phyloP scores from a whole-genome alignment of 495 filamentous ascomycete species.

The Emericellopsis terricola region DNA sequence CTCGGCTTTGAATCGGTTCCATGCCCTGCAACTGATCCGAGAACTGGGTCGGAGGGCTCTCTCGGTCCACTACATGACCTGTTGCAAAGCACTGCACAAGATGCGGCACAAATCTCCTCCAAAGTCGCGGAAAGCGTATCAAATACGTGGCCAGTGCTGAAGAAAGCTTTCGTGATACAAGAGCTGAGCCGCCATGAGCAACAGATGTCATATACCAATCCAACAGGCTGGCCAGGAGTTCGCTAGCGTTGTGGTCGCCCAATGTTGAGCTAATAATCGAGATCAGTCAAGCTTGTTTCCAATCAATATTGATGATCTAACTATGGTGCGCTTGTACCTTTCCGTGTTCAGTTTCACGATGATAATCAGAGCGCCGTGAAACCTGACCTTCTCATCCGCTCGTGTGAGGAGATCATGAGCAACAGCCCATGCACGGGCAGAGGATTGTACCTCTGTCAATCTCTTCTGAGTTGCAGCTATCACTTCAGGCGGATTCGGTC shows the following conservation, averaged over 20 bases:
- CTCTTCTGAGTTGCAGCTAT: conserved; percentile 54
- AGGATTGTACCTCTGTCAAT: conserved; percentile 60
- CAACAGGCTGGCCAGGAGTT: conserved; percentile 53
- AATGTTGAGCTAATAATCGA: conserved; percentile 34
- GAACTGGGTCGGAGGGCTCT: conserved; percentile 23
- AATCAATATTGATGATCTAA: too few relatives aligned
- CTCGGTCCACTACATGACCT: too few relatives aligned
- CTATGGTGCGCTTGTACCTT: conserved; percentile 33
- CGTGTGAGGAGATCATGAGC: conserved; percentile 52
- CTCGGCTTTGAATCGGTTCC: conserved; percentile 32
- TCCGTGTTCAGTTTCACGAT: conserved; percentile 82
- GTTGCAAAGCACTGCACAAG: conserved; percentile 42
- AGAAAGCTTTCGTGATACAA: conserved; percentile 72
- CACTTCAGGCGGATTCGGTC: conserved; percentile 40
- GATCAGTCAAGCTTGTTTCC: conserved; percentile 2
- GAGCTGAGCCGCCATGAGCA: conserved; percentile 33
- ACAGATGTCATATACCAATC: conserved; percentile 45
- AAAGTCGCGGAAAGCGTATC: conserved; percentile 47
- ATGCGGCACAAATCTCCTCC: conserved; percentile 51
- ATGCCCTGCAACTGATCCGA: conserved; percentile 34
- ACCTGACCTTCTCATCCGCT: conserved; percentile 53
- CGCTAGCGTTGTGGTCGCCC: conserved; percentile 36
- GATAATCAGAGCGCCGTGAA: conserved; percentile 88
- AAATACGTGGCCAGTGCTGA: conserved; percentile 68
- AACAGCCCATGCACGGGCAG: conserved; percentile 67